Percentiles rank a stretch among this genome's conserved stretches.
Evolutionary conservation across 345 rosid genomes (phyloP).

Genomic region (Dimocarpus longan): DNA sequence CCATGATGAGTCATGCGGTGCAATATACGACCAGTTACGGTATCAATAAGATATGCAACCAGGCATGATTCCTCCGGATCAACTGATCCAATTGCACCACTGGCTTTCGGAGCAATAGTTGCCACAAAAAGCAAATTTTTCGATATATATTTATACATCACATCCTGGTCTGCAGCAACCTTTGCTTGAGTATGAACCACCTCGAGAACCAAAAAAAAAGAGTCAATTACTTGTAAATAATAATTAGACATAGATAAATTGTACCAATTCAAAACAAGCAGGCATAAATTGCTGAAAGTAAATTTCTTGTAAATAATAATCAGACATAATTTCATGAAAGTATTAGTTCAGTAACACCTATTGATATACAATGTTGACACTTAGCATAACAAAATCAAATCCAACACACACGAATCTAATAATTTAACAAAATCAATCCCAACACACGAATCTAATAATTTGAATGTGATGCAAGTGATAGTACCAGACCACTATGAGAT

Average conservation of each 20-base stretch:
- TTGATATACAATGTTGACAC: background rate
- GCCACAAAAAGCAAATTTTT: slow-evolving; percentile 87
- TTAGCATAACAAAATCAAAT: slow-evolving; percentile 4
- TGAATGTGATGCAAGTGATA: background rate
- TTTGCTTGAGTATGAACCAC: slow-evolving; percentile 99
- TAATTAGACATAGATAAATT: background rate
- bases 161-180: slow-evolving; percentile 81
- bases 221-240: background rate
- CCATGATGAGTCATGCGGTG: slow-evolving; percentile 96
- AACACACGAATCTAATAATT: background rate
- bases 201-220: slow-evolving; percentile 41
- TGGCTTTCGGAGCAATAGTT: slow-evolving; percentile 85
- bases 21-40: slow-evolving; percentile 86
- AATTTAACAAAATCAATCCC: background rate
- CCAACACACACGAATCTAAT: background rate
- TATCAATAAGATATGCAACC: slow-evolving; percentile 86
- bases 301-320: background rate
- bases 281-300: background rate
- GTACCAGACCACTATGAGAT: background rate
- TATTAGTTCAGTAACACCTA: background rate
- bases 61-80: slow-evolving; percentile 87
- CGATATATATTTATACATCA: slow-evolving; percentile 88
- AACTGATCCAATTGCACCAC: slow-evolving; percentile 82
- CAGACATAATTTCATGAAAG: background rate
- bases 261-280: background rate